Evolutionary conservation across 495 filamentous ascomycete species (phyloP), one percentile per base, ranked within the genome.

Genomic region (Articulospora tetracladia): DNA sequence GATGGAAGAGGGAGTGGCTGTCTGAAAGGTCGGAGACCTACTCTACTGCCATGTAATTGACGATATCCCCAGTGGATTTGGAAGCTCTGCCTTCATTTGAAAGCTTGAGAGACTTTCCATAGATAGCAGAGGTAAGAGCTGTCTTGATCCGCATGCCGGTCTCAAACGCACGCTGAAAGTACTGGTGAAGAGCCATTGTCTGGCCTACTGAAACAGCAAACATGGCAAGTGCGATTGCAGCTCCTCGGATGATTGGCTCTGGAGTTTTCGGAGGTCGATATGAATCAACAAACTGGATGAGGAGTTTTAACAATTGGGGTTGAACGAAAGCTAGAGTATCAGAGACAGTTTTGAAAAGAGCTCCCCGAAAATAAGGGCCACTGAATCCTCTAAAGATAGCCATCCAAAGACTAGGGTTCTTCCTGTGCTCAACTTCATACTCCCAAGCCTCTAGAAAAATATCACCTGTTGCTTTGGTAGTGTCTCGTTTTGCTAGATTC

Each of bases 21-120:
- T n/a, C n/a, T n/a, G n/a, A n/a, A n/a, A n/a, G n/a, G n/a, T n/a
- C n/a, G n/a, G n/a, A n/a, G n/a, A n/a, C n/a, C n/a, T n/a, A n/a
- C n/a, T 99, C 95, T 22, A 98, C 93, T 24, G 95, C 94, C 91
- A 98, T 98, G 70, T 95, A 91, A 66, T 98, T 99, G 65, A 99
- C 95, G 73, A 98, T 97, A 71, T 99, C 95, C 50, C 95, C 95
- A 1, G 95, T 98, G 2, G 92, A 91, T 74, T 98, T 97, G 23
- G 84, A 68, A n/a, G 89, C 80, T 44, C 93, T 82, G 17, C 93
- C 95, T 74, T 99, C 95, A 66, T 95, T 97, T 0, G 92, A 96
- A 12, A 99, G 79, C 53, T 83, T 88, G 69, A 97, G 79, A 1
- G 91, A 86, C 74, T 99, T 99, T 46, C 86, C 80, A 68, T 97